These are phyloP conservation scores for Leccinum boreale DNA, from an alignment of 768 basidiomycete genomes.

Conservation along the genomic window DNA sequence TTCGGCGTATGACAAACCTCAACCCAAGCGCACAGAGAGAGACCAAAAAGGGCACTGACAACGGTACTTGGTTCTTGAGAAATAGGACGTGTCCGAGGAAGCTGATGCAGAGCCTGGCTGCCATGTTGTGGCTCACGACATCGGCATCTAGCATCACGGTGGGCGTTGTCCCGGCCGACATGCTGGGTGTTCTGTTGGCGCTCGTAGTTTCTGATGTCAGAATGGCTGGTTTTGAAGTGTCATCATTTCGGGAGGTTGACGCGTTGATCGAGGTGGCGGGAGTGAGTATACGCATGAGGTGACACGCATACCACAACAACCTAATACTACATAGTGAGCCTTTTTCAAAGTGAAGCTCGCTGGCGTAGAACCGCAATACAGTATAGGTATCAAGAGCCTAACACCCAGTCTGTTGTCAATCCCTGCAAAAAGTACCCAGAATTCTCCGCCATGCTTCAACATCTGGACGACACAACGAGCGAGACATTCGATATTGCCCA, in stretches of 20 bases:
- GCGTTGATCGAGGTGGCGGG: background rate
- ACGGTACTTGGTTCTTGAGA: slow-evolving; percentile 74
- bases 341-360: too few species aligned
- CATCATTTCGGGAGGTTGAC: background rate
- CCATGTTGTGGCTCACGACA: slow-evolving; percentile 52
- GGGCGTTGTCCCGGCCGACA: slow-evolving; percentile 30
- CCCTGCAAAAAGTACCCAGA: too few species aligned
- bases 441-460: slow-evolving; percentile 64
- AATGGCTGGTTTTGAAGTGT: background rate
- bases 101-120: slow-evolving; percentile 59
- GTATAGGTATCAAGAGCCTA: too few species aligned
- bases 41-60: slow-evolving; percentile 46
- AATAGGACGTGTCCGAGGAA: slow-evolving; percentile 71
- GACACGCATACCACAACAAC: too few species aligned
- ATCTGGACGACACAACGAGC: slow-evolving; percentile 59
- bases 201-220: background rate
- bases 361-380: too few species aligned
- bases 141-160: slow-evolving; percentile 47
- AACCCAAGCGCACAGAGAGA: background rate
- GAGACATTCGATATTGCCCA: slow-evolving; percentile 79
- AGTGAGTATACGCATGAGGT: slow-evolving; percentile 14
- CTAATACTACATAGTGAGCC: too few species aligned
- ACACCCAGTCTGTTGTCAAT: too few species aligned
- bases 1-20: background rate
- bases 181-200: background rate